Evolutionary conservation across 345 rosid genomes (phyloP).

Genomic region (Heritiera littoralis): DNA sequence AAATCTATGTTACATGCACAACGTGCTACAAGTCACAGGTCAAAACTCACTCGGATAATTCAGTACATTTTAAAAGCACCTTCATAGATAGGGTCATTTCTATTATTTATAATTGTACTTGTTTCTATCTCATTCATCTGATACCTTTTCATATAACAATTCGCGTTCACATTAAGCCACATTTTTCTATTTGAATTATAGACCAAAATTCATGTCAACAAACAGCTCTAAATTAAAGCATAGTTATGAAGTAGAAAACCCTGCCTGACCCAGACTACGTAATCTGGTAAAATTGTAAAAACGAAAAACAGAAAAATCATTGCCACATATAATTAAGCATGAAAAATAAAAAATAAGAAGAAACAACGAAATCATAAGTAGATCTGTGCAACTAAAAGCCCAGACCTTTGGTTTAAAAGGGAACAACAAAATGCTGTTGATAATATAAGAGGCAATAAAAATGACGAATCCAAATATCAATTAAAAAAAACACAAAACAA

Average conservation of each 20-base stretch:
- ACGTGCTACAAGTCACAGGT: background rate
- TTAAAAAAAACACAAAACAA: background rate
- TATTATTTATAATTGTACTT: background rate
- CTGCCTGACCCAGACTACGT: background rate
- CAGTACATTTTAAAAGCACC: background rate
- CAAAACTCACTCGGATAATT: background rate
- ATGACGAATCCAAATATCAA: background rate
- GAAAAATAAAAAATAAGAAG: background rate
- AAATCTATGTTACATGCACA: background rate
- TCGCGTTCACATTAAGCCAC: background rate
- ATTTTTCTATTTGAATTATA: background rate
- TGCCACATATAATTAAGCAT: background rate
- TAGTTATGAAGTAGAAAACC: background rate
- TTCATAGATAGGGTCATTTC: background rate
- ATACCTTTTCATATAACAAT: background rate
- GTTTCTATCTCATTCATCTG: background rate
- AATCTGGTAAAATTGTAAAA: background rate
- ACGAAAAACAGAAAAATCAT: background rate
- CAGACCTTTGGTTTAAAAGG: background rate
- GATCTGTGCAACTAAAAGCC: conserved; percentile 1
- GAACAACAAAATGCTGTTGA: background rate
- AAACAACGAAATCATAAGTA: background rate
- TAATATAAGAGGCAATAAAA: background rate
- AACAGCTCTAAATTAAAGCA: background rate
- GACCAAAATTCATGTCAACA: background rate